Percentiles rank a stretch among this genome's conserved stretches.
Conservation (phyloP, 805 yeast genomes). For the Saturnispora mendoncae region DNA sequence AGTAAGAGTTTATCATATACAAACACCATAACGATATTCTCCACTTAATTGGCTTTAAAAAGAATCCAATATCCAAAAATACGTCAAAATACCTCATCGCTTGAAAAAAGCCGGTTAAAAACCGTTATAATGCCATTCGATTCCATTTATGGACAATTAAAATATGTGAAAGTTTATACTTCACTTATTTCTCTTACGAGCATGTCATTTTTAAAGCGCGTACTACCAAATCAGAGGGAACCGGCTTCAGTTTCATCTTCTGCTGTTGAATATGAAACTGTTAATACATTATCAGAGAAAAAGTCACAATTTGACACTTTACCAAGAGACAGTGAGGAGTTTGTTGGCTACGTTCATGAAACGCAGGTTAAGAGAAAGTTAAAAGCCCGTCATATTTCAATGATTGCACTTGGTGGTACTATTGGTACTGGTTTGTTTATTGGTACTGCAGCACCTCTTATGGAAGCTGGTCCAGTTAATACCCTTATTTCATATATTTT, state of each 20-base stretch:
- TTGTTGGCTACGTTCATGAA: conserved; percentile 10
- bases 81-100: neutral
- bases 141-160: too few relatives aligned
- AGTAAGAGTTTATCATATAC: too few relatives aligned
- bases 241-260: neutral
- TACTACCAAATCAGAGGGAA: neutral
- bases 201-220: conserved; percentile 6
- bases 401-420: conserved; percentile 73
- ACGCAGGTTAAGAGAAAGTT: conserved; percentile 36
- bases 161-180: too few relatives aligned
- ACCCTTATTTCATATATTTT: conserved; percentile 55
- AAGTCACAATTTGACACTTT: neutral
- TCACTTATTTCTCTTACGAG: too few relatives aligned
- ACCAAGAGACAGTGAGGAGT: conserved; percentile 1
- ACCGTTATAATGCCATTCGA: too few relatives aligned
- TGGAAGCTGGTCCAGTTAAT: conserved; percentile 60
- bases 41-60: neutral
- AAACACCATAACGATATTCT: too few relatives aligned
- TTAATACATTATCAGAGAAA: conserved; percentile 1
- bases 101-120: too few relatives aligned
- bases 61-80: neutral
- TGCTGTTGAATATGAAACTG: neutral
- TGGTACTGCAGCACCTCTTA: conserved; percentile 48
- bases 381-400: conserved; percentile 57
- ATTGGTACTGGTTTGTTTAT: conserved; percentile 73